Conservation (phyloP, 495 filamentous ascomycete genomes). For the Hypoxylon trugodes region DNA sequence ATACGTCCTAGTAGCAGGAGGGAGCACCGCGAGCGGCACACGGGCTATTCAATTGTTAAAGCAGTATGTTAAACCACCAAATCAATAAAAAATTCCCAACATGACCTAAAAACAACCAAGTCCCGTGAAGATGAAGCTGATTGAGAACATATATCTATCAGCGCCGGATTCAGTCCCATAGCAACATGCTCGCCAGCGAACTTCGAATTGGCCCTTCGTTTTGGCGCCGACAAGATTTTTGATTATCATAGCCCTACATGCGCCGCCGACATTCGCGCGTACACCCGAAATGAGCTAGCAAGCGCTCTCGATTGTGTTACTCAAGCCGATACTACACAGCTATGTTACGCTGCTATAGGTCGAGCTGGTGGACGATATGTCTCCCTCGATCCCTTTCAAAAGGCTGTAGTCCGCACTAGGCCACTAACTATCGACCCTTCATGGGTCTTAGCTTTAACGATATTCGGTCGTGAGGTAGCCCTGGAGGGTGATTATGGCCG, state of each 20-base stretch:
- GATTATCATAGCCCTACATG: conserved; percentile 58
- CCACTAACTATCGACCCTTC: conserved; percentile 38
- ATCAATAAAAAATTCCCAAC: too few species aligned
- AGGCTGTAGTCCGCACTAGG: conserved; percentile 10
- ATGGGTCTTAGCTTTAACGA: conserved; percentile 43
- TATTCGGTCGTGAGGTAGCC: conserved; percentile 41
- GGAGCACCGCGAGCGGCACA: conserved; percentile 59
- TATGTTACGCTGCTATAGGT: conserved; percentile 54
- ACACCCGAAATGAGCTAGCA: conserved; percentile 44
- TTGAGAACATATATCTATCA: neutral
- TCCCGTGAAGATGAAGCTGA: neutral
- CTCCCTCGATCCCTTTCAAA: conserved; percentile 48
- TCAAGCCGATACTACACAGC: conserved; percentile 39
- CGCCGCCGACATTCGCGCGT: conserved; percentile 44
- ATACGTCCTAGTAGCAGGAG: conserved; percentile 63
- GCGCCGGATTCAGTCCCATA: conserved; percentile 54
- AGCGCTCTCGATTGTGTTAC: conserved; percentile 49
- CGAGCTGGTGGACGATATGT: conserved; percentile 55
- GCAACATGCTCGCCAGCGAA: conserved; percentile 62
- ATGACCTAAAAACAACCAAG: too few species aligned
- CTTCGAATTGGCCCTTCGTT: conserved; percentile 55
- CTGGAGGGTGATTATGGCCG: conserved; percentile 40
- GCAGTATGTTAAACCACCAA: conserved; percentile 39
- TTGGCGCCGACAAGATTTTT: conserved; percentile 62
- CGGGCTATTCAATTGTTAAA: conserved; percentile 63